Evolutionary conservation across 805 yeast genomes (phyloP), one percentile per base, ranked within the genome.

Genomic region (Wickerhamomyces ciferrii): DNA sequence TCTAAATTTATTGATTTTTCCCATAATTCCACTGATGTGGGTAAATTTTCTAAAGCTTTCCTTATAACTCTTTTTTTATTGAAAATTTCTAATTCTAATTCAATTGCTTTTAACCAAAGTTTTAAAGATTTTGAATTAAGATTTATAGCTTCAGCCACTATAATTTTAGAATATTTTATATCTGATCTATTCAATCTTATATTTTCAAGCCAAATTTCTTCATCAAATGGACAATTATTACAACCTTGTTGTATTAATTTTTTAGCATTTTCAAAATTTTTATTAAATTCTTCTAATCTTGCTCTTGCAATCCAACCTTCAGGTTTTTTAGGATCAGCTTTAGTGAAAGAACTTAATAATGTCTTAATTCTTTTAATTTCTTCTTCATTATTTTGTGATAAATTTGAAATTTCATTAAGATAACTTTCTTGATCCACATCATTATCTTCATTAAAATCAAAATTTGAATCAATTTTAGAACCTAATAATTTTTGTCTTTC

Each of bases 271-370:
- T 66, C 66, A 45, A 70, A 69, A 43, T 79, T 81, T 39, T 73
- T 72, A 1, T 83, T 84, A 40, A 74, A 75, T 52, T 79, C 84
- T 58, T 92, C 98, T 10, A 89, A 60, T 41, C 88, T 66, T 0
- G 96, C 95, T 42, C 89, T 78, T 0, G 95, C 88, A 20, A 92
- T 85, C 96, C 96, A 92, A 5, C 85, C 87, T 42, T 78, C 77
- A 0, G 96, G 77, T 48, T 81, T 83, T 38, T 67, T 64, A 0
- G 97, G 96, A 54, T 87, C 84, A 0, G 88, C 68, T 52, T 76
- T 78, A 32, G 95, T 72, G 52, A 87, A 74, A 3, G 89, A 82
- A n/a, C 76, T 68, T 41, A 91, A 70, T 9, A 89, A 68, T 2
- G 71, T 58, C 34, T 94, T 67, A 34, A 83, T 79, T 49, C 77